Conservation (phyloP, 495 filamentous ascomycete species). For the Xylaria telfairii region DNA sequence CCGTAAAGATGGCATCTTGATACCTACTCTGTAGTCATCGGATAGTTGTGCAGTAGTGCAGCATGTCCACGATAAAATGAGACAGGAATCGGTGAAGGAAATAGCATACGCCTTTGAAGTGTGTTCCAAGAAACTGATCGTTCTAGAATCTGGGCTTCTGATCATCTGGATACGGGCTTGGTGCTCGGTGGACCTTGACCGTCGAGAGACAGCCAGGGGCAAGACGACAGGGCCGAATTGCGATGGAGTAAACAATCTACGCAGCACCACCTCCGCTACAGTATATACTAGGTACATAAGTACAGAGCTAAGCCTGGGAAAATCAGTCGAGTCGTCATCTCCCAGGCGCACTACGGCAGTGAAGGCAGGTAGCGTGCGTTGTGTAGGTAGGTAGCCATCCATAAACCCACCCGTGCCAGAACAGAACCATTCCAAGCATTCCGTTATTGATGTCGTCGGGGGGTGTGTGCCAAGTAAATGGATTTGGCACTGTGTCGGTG, state of each 20-base stretch:
- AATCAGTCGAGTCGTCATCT: slow-evolving; percentile 11
- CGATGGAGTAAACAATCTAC: slow-evolving; percentile 5
- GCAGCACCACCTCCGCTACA: not conserved
- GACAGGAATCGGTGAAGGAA: not conserved
- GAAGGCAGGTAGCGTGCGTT: not conserved
- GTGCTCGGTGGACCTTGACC: not conserved
- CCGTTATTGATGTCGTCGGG: not conserved
- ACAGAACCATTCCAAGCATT: slow-evolving; percentile 7
- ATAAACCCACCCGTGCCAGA: not conserved
- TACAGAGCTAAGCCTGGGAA: not conserved
- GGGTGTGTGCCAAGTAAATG: slow-evolving; percentile 1
- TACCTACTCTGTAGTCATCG: not conserved
- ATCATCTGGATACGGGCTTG: slow-evolving; percentile 15
- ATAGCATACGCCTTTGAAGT: slow-evolving; percentile 13
- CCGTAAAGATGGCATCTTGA: not conserved
- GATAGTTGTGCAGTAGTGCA: not conserved
- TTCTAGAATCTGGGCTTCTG: slow-evolving; percentile 20
- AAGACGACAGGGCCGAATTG: not conserved
- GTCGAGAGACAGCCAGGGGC: not conserved
- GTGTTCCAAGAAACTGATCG: not conserved
- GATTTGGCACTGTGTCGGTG: not conserved
- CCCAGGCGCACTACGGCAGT: not conserved
- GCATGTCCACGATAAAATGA: not conserved
- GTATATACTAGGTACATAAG: not conserved
- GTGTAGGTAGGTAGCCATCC: slow-evolving; percentile 2